These are phyloP conservation scores for Fusarium oxysporum DNA, from an alignment of 2,329 filamentous ascomycete genomes.

Conservation along the genomic window DNA sequence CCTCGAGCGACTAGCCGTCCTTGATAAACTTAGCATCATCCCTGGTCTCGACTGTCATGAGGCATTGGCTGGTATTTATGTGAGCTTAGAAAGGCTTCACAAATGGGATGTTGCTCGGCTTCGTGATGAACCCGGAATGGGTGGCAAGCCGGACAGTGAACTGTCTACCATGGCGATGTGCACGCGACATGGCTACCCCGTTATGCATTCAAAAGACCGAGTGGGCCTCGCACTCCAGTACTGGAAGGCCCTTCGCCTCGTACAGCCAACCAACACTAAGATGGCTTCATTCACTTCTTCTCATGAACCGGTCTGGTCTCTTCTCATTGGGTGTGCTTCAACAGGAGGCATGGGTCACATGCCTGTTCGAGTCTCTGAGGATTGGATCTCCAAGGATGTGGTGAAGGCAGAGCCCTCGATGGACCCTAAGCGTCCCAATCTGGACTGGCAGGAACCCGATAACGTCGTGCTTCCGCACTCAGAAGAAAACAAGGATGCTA, in stretches of 20 bases:
- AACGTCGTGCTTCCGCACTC: slow-evolving; percentile 67
- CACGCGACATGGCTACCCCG: slow-evolving; percentile 75
- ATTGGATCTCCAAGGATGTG: slow-evolving; percentile 78
- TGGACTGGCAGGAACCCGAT: slow-evolving; percentile 81
- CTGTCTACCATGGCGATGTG: slow-evolving; percentile 72
- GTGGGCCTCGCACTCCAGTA: slow-evolving; percentile 81
- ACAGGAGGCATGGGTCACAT: slow-evolving; percentile 60
- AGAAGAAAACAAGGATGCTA: slow-evolving; percentile 60
- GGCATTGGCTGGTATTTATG: slow-evolving; percentile 78
- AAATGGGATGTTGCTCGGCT: slow-evolving; percentile 74
- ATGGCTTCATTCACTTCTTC: slow-evolving; percentile 54
- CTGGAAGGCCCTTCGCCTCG: slow-evolving; percentile 74
- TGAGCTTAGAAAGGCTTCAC: slow-evolving; percentile 76
- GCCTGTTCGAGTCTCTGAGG: slow-evolving; percentile 76
- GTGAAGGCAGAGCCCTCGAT: slow-evolving; percentile 65
- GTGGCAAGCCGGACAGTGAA: slow-evolving; percentile 60
- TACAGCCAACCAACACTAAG: slow-evolving; percentile 53
- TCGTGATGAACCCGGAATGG: slow-evolving; percentile 60
- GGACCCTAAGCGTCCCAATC: slow-evolving; percentile 56
- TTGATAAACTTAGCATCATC: slow-evolving; percentile 78
- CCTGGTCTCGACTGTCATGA: slow-evolving; percentile 81
- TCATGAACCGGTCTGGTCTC: slow-evolving; percentile 69
- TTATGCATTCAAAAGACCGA: slow-evolving; percentile 74
- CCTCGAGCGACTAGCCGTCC: slow-evolving; percentile 73
- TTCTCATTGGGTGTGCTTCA: slow-evolving; percentile 74